phyloP scores from a whole-genome alignment of 176 grass and related monocot species.

The Secale cereale region DNA sequence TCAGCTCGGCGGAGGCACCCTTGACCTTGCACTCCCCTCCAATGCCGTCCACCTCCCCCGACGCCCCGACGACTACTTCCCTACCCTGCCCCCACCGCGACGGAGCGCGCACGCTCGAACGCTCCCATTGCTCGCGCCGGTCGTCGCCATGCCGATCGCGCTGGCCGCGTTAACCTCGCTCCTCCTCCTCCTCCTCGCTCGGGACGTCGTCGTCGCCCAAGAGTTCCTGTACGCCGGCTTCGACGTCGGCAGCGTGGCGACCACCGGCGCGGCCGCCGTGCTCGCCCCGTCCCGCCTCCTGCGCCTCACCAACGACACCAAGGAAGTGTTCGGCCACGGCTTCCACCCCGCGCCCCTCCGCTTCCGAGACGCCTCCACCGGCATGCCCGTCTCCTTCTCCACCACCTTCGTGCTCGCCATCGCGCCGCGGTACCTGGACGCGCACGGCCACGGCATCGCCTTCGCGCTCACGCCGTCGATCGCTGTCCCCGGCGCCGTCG shows the following conservation, averaged over 20 bases:
- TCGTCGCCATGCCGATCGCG: neutral
- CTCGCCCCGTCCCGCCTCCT: conserved; percentile 50
- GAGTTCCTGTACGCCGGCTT: conserved; percentile 25
- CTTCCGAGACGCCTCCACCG: conserved; percentile 9
- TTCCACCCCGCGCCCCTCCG: conserved; percentile 45
- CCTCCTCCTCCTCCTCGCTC: neutral
- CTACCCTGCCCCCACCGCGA: neutral
- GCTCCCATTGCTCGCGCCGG: neutral
- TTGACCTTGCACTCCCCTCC: neutral
- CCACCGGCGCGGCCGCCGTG: neutral
- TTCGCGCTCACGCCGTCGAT: conserved; percentile 49
- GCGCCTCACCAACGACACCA: conserved; percentile 63
- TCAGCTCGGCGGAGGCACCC: neutral
- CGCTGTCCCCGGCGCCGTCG: conserved; percentile 51
- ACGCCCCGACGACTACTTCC: neutral
- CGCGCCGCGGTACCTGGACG: conserved; percentile 61
- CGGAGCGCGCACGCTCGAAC: neutral
- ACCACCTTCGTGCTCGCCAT: conserved; percentile 61
- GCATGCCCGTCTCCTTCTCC: conserved; percentile 57
- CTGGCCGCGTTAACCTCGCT: neutral
- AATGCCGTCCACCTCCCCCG: neutral
- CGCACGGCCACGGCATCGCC: conserved; percentile 69
- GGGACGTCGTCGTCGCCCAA: neutral
- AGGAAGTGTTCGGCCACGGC: conserved; percentile 44
- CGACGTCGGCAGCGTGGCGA: neutral